phyloP scores from a whole-genome alignment of 345 rosid genomes.

The Euphorbia peplus region DNA sequence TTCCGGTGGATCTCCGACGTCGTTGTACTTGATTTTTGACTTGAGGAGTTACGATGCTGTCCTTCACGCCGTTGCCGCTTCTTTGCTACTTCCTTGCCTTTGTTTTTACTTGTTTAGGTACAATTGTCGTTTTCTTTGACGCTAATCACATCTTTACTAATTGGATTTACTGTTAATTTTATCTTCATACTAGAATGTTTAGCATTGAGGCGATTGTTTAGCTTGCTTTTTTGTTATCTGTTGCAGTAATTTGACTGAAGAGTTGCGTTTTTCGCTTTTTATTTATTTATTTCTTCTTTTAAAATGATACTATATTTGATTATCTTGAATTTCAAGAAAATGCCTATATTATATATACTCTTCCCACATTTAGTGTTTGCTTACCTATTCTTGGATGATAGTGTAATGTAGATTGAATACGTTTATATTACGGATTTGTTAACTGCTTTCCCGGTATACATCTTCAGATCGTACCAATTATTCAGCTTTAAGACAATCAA shows the following conservation, averaged over 20 bases:
- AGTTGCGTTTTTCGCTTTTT: background rate
- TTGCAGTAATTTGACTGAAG: background rate
- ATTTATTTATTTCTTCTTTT: too few species aligned
- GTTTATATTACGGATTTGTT: background rate
- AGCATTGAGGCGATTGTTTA: constrained; percentile 1
- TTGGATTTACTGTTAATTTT: background rate
- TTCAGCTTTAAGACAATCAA: background rate
- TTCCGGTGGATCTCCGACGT: constrained; percentile 24
- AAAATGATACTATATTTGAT: background rate
- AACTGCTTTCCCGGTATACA: background rate
- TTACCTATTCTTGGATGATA: background rate
- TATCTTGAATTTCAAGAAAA: background rate
- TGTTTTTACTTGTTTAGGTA: constrained; percentile 51
- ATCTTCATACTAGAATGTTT: background rate
- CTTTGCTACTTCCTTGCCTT: constrained; percentile 42
- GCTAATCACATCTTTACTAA: background rate
- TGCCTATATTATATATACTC: background rate
- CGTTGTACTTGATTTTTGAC: constrained; percentile 11
- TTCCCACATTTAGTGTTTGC: background rate
- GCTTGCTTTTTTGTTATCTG: background rate
- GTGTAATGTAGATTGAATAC: background rate
- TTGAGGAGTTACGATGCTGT: constrained; percentile 44
- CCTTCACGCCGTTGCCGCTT: constrained; percentile 27
- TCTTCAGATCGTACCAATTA: background rate
- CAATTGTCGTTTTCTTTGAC: constrained; percentile 3